Base-by-base conservation (phyloP, 148 eudicot genomes). In the Silene conica region DNA sequence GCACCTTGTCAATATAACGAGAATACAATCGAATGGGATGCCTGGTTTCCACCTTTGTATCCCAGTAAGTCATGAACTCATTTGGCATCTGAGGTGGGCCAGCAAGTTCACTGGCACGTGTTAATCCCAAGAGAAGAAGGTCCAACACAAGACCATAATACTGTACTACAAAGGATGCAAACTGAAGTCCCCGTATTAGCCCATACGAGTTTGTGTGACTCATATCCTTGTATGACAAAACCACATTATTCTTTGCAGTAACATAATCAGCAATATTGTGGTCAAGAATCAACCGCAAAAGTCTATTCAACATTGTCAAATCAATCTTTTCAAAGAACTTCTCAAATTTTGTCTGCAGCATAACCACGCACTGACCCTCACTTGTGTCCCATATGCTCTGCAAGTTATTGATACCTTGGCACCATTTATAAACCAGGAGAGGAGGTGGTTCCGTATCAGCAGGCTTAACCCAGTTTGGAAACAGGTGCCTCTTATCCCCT, bases 391-490 rank as follows among this genome's bases (percentile, higher is more conserved):
- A 96, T 79, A 96, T 23, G 67, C 84, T 78, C 75, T 92, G 99
- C 76, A 96, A 81, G 83, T 96, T 96, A 81, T 96, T 92, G 58
- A 96, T 96, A 12, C 99, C 99, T 78, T 96, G 99, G 77, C 99
- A 96, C 99, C 99, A 96, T 76, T 96, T 96, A 80, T 96, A 96
- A 28, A 92, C 99, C 72, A 96, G 75, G n/a, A 95, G 86, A 4
- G 98, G 98, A 22, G 98, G 98, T 34, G 98, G 98, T 86, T 95
- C 98, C n/a, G 98, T 92, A 84, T 95, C 98, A 34, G 98, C 98
- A 74, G 98, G 98, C 80, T 95, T 95, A 64, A 95, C 95, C 98
- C 98, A 95, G 74, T 92, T 95, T 0, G 98, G 98, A 75, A 95
- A 95, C 61, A 95, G 89, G 84, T 92, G 96, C 48, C 98, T 94